Evolutionary conservation across 2,329 filamentous ascomycete genomes (phyloP).

Genomic region (Colletotrichum cereale): DNA sequence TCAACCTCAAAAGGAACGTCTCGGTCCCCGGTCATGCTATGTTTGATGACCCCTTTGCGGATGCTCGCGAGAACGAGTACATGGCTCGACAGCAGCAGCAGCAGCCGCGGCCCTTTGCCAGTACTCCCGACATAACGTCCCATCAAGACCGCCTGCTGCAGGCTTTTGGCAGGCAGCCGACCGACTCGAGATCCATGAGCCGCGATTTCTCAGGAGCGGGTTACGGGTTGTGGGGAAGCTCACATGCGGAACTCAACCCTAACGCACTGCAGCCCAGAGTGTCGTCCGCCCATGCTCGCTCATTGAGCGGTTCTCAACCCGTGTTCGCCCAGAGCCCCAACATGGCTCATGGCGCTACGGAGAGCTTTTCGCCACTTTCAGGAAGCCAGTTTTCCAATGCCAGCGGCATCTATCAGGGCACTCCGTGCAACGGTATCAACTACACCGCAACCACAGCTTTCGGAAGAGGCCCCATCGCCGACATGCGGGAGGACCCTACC

Average conservation of each 20-base stretch:
- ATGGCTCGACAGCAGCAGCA: constrained; percentile 19
- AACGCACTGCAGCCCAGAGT: constrained; percentile 28
- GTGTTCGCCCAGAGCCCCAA: constrained; percentile 36
- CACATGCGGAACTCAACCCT: constrained; percentile 23
- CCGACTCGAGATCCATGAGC: constrained; percentile 34
- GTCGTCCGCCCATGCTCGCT: constrained; percentile 25
- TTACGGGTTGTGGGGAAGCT: constrained; percentile 25
- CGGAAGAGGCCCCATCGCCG: constrained; percentile 30
- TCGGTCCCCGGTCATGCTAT: constrained; percentile 18
- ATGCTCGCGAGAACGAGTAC: constrained; percentile 9
- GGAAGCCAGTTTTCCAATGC: constrained; percentile 59
- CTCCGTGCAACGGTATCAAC: constrained; percentile 50
- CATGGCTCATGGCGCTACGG: constrained; percentile 40
- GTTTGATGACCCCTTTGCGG: constrained; percentile 49
- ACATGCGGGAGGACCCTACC: constrained; percentile 38
- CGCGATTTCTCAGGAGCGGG: constrained; percentile 33
- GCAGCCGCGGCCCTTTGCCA: constrained; percentile 18
- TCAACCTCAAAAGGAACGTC: constrained; percentile 2
- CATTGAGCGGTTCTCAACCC: constrained; percentile 39
- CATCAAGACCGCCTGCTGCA: constrained; percentile 53
- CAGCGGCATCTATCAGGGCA: constrained; percentile 65
- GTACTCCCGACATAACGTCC: constrained; percentile 36
- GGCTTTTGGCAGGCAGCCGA: constrained; percentile 46
- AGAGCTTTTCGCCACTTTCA: constrained; percentile 44
- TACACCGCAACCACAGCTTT: constrained; percentile 38